These are phyloP conservation scores for Amylocarpus encephaloides DNA, from an alignment of 2,329 filamentous ascomycete genomes.

Conservation along the genomic window DNA sequence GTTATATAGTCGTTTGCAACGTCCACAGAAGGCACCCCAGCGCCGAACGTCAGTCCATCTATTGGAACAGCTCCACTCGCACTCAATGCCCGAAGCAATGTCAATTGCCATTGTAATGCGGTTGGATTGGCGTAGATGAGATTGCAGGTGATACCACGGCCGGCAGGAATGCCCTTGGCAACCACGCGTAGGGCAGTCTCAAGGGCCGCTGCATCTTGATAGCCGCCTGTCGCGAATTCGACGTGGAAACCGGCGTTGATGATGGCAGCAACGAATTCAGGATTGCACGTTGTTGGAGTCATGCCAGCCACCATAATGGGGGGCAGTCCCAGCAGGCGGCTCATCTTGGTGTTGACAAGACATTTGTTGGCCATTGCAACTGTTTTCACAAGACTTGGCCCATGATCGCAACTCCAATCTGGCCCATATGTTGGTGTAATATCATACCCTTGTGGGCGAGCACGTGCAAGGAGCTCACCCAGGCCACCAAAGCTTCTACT, in stretches of 20 bases:
- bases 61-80: conserved; percentile 80
- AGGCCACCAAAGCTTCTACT: too few species aligned
- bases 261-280: conserved; percentile 84
- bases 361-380: too few species aligned
- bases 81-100: conserved; percentile 67
- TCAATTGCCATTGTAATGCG: conserved; percentile 85
- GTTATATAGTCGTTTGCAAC: conserved; percentile 86
- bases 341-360: conserved; percentile 97
- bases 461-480: too few species aligned
- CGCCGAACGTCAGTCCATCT: conserved; percentile 82
- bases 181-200: conserved; percentile 74
- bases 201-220: conserved; percentile 73
- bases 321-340: conserved; percentile 70
- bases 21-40: conserved; percentile 84
- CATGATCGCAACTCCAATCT: too few species aligned
- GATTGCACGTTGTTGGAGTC: conserved; percentile 79
- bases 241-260: conserved; percentile 94
- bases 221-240: conserved; percentile 79
- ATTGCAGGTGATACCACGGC: conserved; percentile 79
- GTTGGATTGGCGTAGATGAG: conserved; percentile 82
- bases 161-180: conserved; percentile 72
- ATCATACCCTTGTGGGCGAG: too few species aligned
- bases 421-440: too few species aligned
- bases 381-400: too few species aligned
- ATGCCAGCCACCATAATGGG: conserved; percentile 85